Conservation (phyloP, 1,284 basidiomycete genomes). For the Microbotryum saponariae region DNA sequence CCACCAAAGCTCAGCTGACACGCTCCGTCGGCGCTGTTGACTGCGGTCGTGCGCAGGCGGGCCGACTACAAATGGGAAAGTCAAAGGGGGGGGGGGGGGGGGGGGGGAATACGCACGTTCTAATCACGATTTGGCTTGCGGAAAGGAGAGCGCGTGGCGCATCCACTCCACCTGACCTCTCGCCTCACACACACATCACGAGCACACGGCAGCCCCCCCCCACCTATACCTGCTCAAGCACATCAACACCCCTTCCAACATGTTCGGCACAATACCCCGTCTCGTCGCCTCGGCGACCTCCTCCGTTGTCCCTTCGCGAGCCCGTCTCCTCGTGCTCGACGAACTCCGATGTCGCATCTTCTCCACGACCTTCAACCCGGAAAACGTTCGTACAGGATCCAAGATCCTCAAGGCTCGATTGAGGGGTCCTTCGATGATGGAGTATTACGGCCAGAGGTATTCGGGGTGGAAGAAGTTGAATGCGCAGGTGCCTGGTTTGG, state of each 20-base stretch:
- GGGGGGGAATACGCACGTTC: no score
- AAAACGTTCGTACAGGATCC: constrained; percentile 64
- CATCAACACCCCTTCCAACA: not conserved
- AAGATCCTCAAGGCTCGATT: constrained; percentile 72
- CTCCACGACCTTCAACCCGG: constrained; percentile 74
- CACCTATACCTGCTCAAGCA: not conserved
- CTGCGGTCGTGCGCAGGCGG: no score
- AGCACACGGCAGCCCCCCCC: no score
- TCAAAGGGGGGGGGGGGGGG: no score
- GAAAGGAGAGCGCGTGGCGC: no score
- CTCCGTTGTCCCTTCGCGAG: constrained; percentile 3
- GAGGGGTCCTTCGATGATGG: constrained; percentile 65
- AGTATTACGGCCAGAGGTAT: constrained; percentile 53
- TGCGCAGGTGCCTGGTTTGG: constrained; percentile 15
- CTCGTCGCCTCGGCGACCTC: constrained; percentile 1
- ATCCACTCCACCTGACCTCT: no score
- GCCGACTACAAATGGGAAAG: no score
- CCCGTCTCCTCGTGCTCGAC: constrained; percentile 27
- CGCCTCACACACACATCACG: no score
- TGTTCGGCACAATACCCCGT: constrained; percentile 2
- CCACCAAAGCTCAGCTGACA: no score
- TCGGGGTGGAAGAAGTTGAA: constrained; percentile 20
- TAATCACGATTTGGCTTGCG: no score
- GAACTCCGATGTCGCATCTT: constrained; percentile 57
- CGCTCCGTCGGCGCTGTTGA: no score